phyloP scores from a whole-genome alignment of 2,329 filamentous ascomycete species.

The Xylariaceae sp. region DNA sequence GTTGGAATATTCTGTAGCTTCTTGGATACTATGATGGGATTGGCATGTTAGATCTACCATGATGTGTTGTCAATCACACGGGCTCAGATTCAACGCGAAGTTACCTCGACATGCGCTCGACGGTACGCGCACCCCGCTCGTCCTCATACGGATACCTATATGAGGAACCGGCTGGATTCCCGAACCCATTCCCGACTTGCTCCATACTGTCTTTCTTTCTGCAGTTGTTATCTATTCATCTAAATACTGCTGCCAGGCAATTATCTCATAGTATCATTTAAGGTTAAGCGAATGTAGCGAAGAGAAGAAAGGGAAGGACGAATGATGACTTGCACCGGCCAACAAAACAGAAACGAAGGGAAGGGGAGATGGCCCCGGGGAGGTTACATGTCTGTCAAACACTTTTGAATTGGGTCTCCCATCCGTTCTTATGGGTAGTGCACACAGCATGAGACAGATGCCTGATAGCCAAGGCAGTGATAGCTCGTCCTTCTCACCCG shows the following conservation, averaged over 20 bases:
- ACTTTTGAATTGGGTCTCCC: too few relatives aligned
- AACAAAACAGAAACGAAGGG: too few relatives aligned
- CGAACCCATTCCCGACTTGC: conserved; percentile 21
- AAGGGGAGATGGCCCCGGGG: too few relatives aligned
- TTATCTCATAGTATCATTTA: conserved; percentile 8
- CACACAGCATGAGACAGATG: too few relatives aligned
- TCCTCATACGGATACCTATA: conserved; percentile 25
- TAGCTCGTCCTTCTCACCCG: too few relatives aligned
- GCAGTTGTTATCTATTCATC: conserved; percentile 7
- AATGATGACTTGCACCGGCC: too few relatives aligned
- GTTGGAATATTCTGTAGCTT: conserved; percentile 24
- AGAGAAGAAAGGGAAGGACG: background rate
- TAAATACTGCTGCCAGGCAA: conserved; percentile 19
- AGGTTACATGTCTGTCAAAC: too few relatives aligned
- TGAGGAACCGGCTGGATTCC: conserved; percentile 21
- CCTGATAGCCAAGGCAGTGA: too few relatives aligned
- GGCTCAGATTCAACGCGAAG: conserved; percentile 10
- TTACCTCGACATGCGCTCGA: conserved; percentile 28
- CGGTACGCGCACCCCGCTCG: conserved; percentile 20
- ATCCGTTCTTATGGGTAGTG: too few relatives aligned
- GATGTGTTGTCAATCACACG: conserved; percentile 4
- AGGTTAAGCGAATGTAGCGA: conserved; percentile 15
- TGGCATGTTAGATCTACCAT: conserved; percentile 14
- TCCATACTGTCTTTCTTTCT: conserved; percentile 21
- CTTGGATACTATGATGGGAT: conserved; percentile 22